A percentile compares a stretch with the other conserved stretches of the same genome.
Conservation (phyloP, 1,284 basidiomycete genomes). For the Papiliotrema fonsecae region DNA sequence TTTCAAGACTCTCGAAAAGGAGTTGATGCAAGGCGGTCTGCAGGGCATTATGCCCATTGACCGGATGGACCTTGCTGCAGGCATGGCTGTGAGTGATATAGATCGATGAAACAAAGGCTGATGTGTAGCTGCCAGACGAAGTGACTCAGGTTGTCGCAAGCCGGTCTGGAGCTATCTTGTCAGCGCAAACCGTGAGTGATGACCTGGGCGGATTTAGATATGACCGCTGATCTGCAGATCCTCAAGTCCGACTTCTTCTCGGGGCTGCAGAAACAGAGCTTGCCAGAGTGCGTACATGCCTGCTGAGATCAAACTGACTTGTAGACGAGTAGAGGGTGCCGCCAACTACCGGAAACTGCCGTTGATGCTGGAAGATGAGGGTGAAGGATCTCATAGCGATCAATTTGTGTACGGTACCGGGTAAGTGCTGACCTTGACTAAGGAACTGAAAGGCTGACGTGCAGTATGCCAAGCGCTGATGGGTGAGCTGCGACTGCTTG, state of each 20-base stretch:
- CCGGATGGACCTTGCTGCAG: conserved; percentile 64
- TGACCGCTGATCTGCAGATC: conserved; percentile 52
- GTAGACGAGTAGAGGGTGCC: conserved; percentile 81
- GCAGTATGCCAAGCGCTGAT: conserved; percentile 25
- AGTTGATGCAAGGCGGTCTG: conserved; percentile 73
- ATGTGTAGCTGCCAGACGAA: conserved; percentile 62
- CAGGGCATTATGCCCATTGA: conserved; percentile 81
- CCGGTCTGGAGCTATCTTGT: conserved; percentile 80
- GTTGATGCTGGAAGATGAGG: conserved; percentile 53
- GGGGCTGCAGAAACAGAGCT: conserved; percentile 87
- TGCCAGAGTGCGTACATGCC: conserved; percentile 67
- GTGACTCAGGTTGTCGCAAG: conserved; percentile 77
- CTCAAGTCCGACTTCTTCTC: conserved; percentile 97
- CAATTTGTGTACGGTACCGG: conserved; percentile 85
- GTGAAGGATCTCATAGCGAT: conserved; percentile 23
- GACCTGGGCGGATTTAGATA: conserved; percentile 25
- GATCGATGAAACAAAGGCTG: neutral
- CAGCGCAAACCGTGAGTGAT: conserved; percentile 47
- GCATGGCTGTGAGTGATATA: conserved; percentile 59
- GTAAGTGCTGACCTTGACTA: conserved; percentile 47
- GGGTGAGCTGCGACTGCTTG: conserved; percentile 18
- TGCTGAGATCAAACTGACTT: neutral
- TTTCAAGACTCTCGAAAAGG: conserved; percentile 92
- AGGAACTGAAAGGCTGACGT: conserved; percentile 5
- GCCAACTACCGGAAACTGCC: conserved; percentile 84